A percentile compares a stretch with the other conserved stretches of the same genome.
Conservation (phyloP, 179 eudicot species). For the Drosera spatulata region DNA sequence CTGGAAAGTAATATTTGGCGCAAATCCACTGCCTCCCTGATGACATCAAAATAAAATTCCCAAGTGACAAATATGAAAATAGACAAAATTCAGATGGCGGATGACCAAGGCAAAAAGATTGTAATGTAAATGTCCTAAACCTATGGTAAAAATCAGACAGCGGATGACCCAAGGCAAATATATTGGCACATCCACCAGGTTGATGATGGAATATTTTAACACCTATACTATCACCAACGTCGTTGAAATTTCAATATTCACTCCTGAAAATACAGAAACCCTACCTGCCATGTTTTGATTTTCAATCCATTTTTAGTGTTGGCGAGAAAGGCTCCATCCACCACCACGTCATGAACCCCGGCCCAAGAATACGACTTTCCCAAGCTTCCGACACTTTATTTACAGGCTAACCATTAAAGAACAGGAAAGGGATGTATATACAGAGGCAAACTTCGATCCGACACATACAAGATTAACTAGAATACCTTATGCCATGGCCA, state of each 20-base stretch:
- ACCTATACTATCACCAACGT: too few species aligned
- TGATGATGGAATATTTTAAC: too few species aligned
- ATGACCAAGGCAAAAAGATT: too few species aligned
- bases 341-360: slow-evolving; percentile 48
- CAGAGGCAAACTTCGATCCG: too few species aligned
- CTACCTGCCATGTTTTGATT: slow-evolving; percentile 98
- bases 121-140: too few species aligned
- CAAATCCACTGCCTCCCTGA: slow-evolving; percentile 88
- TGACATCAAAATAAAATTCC: background rate
- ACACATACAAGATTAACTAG: background rate
- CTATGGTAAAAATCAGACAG: too few species aligned
- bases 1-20: slow-evolving; percentile 40
- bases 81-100: too few species aligned
- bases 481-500: slow-evolving; percentile 95
- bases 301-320: slow-evolving; percentile 77
- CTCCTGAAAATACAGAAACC: too few species aligned
- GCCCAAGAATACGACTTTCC: slow-evolving; percentile 44
- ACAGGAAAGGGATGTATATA: background rate
- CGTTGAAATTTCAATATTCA: too few species aligned
- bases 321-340: slow-evolving; percentile 47
- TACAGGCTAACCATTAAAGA: background rate
- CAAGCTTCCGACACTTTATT: slow-evolving; percentile 69
- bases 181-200: too few species aligned
- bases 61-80: background rate
- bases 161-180: too few species aligned